Base-by-base conservation (phyloP, 2,329 filamentous ascomycete species). In the Paramyrothecium roridum region DNA sequence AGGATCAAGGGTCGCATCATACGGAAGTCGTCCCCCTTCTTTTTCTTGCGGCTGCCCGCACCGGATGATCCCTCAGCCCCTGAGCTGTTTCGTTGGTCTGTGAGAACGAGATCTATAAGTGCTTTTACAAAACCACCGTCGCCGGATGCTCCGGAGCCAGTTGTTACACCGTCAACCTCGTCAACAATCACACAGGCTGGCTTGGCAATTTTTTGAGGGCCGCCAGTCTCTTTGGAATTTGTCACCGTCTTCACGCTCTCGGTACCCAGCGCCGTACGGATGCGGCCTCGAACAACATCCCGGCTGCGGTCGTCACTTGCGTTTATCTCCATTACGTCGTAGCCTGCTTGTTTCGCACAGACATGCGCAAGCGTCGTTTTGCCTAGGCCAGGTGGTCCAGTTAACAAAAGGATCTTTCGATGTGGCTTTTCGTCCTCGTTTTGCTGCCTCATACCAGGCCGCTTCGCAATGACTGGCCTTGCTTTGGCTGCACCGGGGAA, bases 351-450 rank as follows among this genome's bases (percentile, higher is more conserved):
- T 62, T 82, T 87, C 0, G 96, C 96, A 69, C 95, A 98, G 0
- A 99, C 95, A 72, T 99, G 95, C 2, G 95, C 95, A 50, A 99
- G 73, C 0, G 95, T 99, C 0, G 95, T 99, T 76, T 99, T 99
- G 26, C 95, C 95, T 12, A 99, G 77, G 2, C 95, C 95, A 0
- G 95, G 95, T 0, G 95, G 92, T 0, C 95, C 96, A 1, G 93
- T 93, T 17, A 99, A 77, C 66, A 99, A 82, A 12, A 99, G 74
- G 8, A 99, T 91, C 70, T 97, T 98, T 57, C 88, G 83, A 67
- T 96, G 91, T 30, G 85, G 81, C 60, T 86, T 89, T 69, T 96
- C 90, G 53, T 90, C 87, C 7, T 87, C 81, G 1, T 74, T 75
- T 19, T 78, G 64, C 57, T 72, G 75, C 22, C 68, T 75, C 37